Evolutionary conservation across 305 asterid species (phyloP), one percentile per base, ranked within the genome.

Genomic region (Salvia sclarea): DNA sequence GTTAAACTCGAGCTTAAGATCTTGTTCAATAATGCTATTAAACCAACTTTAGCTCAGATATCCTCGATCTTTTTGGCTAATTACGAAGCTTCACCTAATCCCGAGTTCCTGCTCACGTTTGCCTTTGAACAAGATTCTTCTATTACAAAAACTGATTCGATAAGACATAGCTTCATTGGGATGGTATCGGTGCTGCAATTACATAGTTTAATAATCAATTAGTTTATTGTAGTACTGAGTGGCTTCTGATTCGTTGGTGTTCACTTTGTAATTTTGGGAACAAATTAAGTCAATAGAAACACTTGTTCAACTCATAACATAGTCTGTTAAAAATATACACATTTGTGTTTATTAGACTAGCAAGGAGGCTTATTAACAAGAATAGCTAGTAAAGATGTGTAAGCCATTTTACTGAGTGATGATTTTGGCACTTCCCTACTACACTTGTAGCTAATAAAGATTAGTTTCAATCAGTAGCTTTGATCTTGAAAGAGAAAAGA

Each of bases 11-110:
- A 57, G 59, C 59, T 76, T 28, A 7, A 30, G 63, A 8, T 45
- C 35, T 35, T 40, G 44, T 58, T 62, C 38, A 57, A 35, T 28
- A 61, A 50, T 66, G 65, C 61, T 43, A 31, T 30, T 38, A 31
- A 48, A 63, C 45, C 33, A 31, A 20, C 16, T 35, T 57, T 56
- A 53, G 73, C 63, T 80, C 31, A 4, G 53, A 31, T 21, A 8
- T 17, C n/a, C 24, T 21, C 25, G 58, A 30, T 52, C 16, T 66
- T 60, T 47, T 31, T 21, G 48, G 43, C 25, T 0, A n/a, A 33
- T 30, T 24, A 25, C 38, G 43, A 60, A 58, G 44, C 22, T 41
- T 60, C 61, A 24, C 14, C 40, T 33, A 22, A 31, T 33, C 11
- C 18, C 47, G 16, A 18, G 49, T 47, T 22, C 48, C 45, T 68